Evolutionary conservation across 768 basidiomycete species (phyloP), one percentile per base, ranked within the genome.

Genomic region (Leccinum broughii): DNA sequence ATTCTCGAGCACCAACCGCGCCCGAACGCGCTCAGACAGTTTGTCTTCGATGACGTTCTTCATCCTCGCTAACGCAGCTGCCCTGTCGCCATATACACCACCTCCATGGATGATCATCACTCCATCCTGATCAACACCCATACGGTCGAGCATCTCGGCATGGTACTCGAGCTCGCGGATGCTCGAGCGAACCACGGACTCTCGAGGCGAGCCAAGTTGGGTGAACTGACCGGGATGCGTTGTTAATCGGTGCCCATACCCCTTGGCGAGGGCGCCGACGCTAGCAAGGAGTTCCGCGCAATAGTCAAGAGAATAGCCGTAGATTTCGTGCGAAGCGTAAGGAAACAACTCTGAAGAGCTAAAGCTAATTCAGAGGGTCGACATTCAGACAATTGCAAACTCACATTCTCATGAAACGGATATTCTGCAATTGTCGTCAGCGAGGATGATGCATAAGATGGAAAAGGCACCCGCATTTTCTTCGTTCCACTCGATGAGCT

Each of bases 51-150:
- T 89, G 14, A 87, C 89, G 60, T 83, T 77, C 70, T 87, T 90
- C 70, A 96, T 84, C 9, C 95, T 83, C 24, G 77, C 77, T 2
- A 95, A 75, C 0, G 95, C 85, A 5, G 80, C 78, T 22, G 65
- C 65, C 70, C 96, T 98, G 69, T 97, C 90, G 4, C 84, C 87
- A 65, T 94, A 96, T 32, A 91, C 81, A 1, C 92, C 92, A 46
- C 90, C 89, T 15, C 92, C 90, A 74, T 95, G 93, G 9, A 95
- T 81, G 63, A 96, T 88, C 81, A 95, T 92, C 6, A 98, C 92
- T 5, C 88, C 85, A 59, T 98, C 93, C n/a, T 80, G 76, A 11
- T 85, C 92, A 34, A 93, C 70, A 0, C 85, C 89, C 91, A 96
- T 93, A 20, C 84, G 76, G 56, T 93, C 89, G 70, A 96, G 79